Base-by-base conservation (phyloP, 2,329 filamentous ascomycete genomes). In the Tolypocladium nubicola region DNA sequence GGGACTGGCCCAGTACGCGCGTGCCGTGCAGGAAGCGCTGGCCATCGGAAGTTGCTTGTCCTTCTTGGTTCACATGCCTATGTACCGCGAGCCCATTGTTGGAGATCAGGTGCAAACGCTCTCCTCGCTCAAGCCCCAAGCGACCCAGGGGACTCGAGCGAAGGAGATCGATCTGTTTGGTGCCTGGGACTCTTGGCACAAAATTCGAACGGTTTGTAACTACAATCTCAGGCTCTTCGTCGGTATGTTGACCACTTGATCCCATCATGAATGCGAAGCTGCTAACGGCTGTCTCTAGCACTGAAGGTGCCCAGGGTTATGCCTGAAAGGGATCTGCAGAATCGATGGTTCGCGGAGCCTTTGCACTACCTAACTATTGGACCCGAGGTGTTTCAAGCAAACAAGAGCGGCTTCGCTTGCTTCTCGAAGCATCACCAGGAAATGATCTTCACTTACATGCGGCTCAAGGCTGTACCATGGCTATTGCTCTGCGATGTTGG, bases 171-270 rank as follows among this genome's bases (percentile, higher is more conserved):
- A 93, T 65, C 71, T 88, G 0, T 94, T 90, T 71, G 86, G 86
- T 56, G 81, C 86, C 2, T 99, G 95, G 95, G 92, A 97, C 72
- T 87, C 88, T 1, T 99, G 94, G 94, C 87, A 99, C 70, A 79
- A 87, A 26, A 88, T 99, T 66, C 83, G 94, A 56, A 87, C 86
- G 56, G 78, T 90, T 58, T 97, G 91, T 80, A 88, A 86, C 74
- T 97, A 99, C 73, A 87, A 87, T 71, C 75, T 81, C 57, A 84
- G 90, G 69, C 79, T 99, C 41, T 87, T 85, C 66, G 84, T 97
- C 72, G 89, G 93, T 96, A 86, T 77, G 90, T 69, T 41, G 52
- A 13, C 55, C 53, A 52, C 52, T 21, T 11, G 8, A 19, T 43
- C 37, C 35, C 35, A 13, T 26, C 33, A n/a, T 45, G 35, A 26